Evolutionary conservation across 495 filamentous ascomycete genomes (phyloP).

Genomic region (Hypomontagnella monticulosa): DNA sequence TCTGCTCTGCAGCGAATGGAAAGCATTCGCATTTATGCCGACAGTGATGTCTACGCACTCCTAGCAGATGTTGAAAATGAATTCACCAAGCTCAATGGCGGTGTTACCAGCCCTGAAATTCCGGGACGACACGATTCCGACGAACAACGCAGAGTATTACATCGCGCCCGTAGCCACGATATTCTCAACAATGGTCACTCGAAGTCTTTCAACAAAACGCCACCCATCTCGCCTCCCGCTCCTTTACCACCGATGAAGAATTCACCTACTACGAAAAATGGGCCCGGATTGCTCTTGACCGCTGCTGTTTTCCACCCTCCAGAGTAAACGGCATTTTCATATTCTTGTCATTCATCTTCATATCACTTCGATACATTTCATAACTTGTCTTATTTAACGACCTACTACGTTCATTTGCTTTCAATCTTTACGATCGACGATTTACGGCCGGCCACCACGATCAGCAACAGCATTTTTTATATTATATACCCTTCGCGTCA

Average conservation of each 20-base stretch:
- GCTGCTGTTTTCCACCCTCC: slow-evolving; percentile 57
- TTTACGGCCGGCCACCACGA: slow-evolving; percentile 46
- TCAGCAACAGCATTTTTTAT: slow-evolving; percentile 37
- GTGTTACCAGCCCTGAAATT: slow-evolving; percentile 29
- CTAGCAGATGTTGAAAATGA: slow-evolving; percentile 69
- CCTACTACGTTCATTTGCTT: slow-evolving; percentile 30
- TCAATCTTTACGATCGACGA: slow-evolving; percentile 43
- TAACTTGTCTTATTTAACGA: slow-evolving; percentile 20
- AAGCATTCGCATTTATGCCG: slow-evolving; percentile 74
- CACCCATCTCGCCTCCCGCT: slow-evolving; percentile 39
- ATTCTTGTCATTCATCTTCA: background rate
- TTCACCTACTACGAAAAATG: slow-evolving; percentile 23
- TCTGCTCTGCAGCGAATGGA: slow-evolving; percentile 57
- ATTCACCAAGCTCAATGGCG: slow-evolving; percentile 62
- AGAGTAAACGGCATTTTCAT: slow-evolving; percentile 1
- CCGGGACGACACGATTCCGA: slow-evolving; percentile 23
- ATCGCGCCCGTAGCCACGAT: slow-evolving; percentile 55
- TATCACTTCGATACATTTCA: slow-evolving; percentile 17
- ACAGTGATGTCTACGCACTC: slow-evolving; percentile 69
- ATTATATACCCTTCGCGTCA: slow-evolving; percentile 31
- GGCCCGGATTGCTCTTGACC: slow-evolving; percentile 53
- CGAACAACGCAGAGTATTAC: slow-evolving; percentile 43
- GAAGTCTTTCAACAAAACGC: slow-evolving; percentile 32
- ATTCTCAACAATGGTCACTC: slow-evolving; percentile 45
- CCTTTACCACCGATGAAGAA: slow-evolving; percentile 45